Evolutionary conservation across 345 rosid genomes (phyloP).

Genomic region (Pistacia vera): DNA sequence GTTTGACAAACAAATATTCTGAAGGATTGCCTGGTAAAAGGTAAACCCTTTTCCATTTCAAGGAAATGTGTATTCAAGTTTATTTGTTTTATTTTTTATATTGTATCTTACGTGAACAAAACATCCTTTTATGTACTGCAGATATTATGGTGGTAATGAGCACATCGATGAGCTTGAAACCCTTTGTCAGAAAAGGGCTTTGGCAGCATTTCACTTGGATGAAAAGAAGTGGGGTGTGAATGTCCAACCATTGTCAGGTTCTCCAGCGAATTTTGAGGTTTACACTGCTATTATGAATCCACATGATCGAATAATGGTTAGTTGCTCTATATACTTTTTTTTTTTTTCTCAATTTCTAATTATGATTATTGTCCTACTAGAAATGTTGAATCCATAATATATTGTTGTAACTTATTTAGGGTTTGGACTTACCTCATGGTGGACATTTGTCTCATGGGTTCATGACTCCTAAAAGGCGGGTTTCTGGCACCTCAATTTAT

Average conservation of each 20-base stretch:
- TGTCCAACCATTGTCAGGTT: slow-evolving; percentile 95
- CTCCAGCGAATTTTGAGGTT: slow-evolving; percentile 96
- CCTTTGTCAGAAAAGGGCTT: slow-evolving; percentile 84
- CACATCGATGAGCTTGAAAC: slow-evolving; percentile 86
- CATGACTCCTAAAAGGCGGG: slow-evolving; percentile 92
- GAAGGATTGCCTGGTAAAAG: slow-evolving; percentile 97
- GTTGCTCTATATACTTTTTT: background rate
- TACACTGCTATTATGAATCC: slow-evolving; percentile 88
- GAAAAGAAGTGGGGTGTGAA: slow-evolving; percentile 86
- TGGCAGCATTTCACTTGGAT: slow-evolving; percentile 78
- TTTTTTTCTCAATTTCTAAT: background rate
- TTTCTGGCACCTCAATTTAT: slow-evolving; percentile 91
- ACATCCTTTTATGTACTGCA: slow-evolving; percentile 20
- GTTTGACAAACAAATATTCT: slow-evolving; percentile 92
- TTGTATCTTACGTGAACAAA: background rate
- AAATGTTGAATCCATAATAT: slow-evolving; percentile 4
- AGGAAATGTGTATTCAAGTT: background rate
- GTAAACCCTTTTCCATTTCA: slow-evolving; percentile 30
- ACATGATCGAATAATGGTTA: slow-evolving; percentile 92
- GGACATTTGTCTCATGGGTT: slow-evolving; percentile 97
- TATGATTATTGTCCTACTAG: slow-evolving; percentile 4
- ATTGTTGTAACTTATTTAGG: slow-evolving; percentile 40
- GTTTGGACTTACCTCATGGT: slow-evolving; percentile 92
- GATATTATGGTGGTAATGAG: slow-evolving; percentile 97
- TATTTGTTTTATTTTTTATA: slow-evolving; percentile 6